phyloP scores from a whole-genome alignment of 495 filamentous ascomycete species.

The Penicillium taxi region DNA sequence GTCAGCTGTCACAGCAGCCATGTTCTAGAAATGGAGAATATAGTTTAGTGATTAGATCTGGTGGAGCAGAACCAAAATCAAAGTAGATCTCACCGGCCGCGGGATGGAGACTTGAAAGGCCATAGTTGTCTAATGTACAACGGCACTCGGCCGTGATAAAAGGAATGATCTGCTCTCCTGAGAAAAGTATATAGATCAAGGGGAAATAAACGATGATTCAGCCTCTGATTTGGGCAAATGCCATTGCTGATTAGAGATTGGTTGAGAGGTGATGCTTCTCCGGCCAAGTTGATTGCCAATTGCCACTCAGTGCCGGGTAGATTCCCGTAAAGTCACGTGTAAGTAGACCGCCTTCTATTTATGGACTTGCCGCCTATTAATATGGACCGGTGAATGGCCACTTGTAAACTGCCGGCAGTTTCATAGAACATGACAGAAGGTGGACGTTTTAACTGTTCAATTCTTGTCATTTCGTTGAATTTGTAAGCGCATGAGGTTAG shows the following conservation, averaged over 20 bases:
- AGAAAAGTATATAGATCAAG: background rate
- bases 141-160: conserved; percentile 37
- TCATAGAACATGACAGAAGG: too few species aligned
- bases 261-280: conserved; percentile 15
- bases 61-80: background rate
- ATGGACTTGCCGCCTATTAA: background rate
- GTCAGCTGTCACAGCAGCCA: conserved; percentile 34
- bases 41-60: conserved; percentile 2
- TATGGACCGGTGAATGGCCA: too few species aligned
- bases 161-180: conserved; percentile 15
- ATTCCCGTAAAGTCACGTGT: conserved; percentile 24
- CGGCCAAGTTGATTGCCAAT: conserved; percentile 29
- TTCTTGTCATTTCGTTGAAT: too few species aligned
- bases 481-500: too few species aligned
- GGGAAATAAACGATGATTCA: conserved; percentile 8
- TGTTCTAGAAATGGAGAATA: conserved; percentile 18
- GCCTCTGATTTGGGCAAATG: conserved; percentile 10
- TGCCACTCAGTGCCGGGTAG: conserved; percentile 21
- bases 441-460: too few species aligned
- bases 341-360: background rate
- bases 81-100: conserved; percentile 28
- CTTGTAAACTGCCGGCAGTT: background rate
- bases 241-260: conserved; percentile 22
- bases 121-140: conserved; percentile 37
- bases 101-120: conserved; percentile 39